Evolutionary conservation across 2,329 filamentous ascomycete genomes (phyloP).

Genomic region (Pestalotiopsis sp.): DNA sequence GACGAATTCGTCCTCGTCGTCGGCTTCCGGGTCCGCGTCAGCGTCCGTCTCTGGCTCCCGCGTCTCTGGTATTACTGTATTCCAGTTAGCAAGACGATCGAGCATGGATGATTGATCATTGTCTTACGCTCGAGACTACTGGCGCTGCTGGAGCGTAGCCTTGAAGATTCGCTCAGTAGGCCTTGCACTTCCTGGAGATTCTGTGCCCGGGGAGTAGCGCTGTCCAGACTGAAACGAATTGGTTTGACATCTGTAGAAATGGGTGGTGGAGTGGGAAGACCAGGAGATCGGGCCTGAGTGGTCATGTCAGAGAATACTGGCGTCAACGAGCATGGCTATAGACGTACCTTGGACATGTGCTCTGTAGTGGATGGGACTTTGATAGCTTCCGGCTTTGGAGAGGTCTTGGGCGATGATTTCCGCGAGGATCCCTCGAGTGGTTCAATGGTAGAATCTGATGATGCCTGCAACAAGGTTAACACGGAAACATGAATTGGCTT

Average conservation of each 20-base stretch:
- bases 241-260: slow-evolving; percentile 76
- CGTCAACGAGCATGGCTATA: background rate
- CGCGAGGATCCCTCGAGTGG: slow-evolving; percentile 31
- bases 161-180: slow-evolving; percentile 52
- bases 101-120: background rate
- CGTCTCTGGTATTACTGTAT: slow-evolving; percentile 53
- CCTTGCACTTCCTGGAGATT: slow-evolving; percentile 75
- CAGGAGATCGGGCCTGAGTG: slow-evolving; percentile 35
- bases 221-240: slow-evolving; percentile 66
- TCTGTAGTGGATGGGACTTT: slow-evolving; percentile 38
- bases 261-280: slow-evolving; percentile 65
- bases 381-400: slow-evolving; percentile 37
- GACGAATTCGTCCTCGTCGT: slow-evolving; percentile 52
- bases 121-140: slow-evolving; percentile 74
- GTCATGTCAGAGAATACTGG: background rate
- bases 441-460: slow-evolving; percentile 40
- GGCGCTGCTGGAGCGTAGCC: slow-evolving; percentile 66
- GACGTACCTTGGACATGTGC: slow-evolving; percentile 37
- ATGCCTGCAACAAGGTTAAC: slow-evolving; percentile 39
- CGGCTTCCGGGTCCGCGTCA: slow-evolving; percentile 59
- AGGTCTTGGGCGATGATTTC: slow-evolving; percentile 39
- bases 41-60: slow-evolving; percentile 53
- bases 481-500: background rate
- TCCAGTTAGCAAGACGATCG: background rate
- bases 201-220: slow-evolving; percentile 80